phyloP scores from a whole-genome alignment of 345 rosid genomes.

The Camelina neglecta region DNA sequence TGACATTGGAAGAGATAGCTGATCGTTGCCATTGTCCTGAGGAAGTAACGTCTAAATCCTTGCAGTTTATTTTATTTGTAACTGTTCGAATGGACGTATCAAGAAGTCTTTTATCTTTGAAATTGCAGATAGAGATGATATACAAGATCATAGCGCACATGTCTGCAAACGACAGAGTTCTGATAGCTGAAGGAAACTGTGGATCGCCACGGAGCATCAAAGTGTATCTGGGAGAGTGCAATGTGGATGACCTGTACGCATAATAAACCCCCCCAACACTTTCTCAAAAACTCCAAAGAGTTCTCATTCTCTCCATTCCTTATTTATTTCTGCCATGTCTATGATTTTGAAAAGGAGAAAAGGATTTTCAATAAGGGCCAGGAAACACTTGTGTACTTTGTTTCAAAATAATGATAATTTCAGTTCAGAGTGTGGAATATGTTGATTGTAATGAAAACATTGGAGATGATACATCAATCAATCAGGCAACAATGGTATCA shows the following conservation, averaged over 20 bases:
- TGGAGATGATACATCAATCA: constrained; percentile 5
- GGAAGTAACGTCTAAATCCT: constrained; percentile 53
- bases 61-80: neutral
- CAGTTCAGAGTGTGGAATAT: constrained; percentile 22
- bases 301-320: constrained; percentile 15
- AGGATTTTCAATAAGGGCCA: constrained; percentile 31
- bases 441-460: constrained; percentile 9
- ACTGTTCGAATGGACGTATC: neutral
- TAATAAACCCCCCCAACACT: constrained; percentile 31
- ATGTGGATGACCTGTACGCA: constrained; percentile 66
- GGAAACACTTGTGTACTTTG: constrained; percentile 29
- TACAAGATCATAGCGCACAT: constrained; percentile 93
- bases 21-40: constrained; percentile 89
- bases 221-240: constrained; percentile 87
- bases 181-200: constrained; percentile 90
- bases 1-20: constrained; percentile 85
- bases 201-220: constrained; percentile 92
- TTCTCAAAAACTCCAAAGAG: constrained; percentile 20
- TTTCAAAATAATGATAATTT: constrained; percentile 30
- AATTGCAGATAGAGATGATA: constrained; percentile 92
- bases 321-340: constrained; percentile 24
- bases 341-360: neutral
- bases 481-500: neutral
- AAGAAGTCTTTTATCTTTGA: constrained; percentile 33
- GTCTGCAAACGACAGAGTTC: constrained; percentile 92